Conservation (phyloP, 192 early-diverging fungal genomes). For the Gigaspora rosea region DNA sequence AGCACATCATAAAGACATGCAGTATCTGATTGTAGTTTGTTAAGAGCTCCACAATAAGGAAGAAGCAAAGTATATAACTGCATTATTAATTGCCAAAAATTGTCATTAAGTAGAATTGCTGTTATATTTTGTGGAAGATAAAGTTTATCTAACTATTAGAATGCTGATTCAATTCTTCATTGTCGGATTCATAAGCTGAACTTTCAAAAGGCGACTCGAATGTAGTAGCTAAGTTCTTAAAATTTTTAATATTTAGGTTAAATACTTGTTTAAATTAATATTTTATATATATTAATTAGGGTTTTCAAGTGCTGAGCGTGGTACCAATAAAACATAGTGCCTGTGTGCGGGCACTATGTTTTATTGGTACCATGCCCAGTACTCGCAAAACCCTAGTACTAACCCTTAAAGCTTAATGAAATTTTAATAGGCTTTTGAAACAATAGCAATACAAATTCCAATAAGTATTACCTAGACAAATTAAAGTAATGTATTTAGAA, state of each 20-base stretch:
- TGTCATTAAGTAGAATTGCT: background rate
- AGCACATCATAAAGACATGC: conserved; percentile 1
- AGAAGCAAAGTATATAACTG: background rate
- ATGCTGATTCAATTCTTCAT: too few species aligned
- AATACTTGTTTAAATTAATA: too few species aligned
- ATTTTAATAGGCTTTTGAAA: conserved; percentile 3
- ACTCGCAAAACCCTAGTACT: background rate
- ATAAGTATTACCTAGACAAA: background rate
- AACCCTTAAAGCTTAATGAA: background rate
- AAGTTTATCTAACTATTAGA: too few species aligned
- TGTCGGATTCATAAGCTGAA: too few species aligned
- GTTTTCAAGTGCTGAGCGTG: too few species aligned
- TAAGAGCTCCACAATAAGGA: conserved; percentile 6
- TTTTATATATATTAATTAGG: too few species aligned
- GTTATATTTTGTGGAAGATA: background rate
- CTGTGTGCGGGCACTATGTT: too few species aligned
- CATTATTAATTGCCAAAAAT: background rate
- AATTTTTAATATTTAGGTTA: too few species aligned
- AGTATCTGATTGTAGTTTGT: conserved; percentile 2
- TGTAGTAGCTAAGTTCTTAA: too few species aligned
- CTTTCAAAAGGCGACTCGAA: too few species aligned
- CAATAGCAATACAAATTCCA: conserved; percentile 19
- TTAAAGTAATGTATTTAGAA: conserved; percentile 1
- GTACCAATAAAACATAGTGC: too few species aligned
- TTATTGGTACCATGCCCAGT: too few species aligned